Evolutionary conservation across 208 protist genomes (phyloP).

Genomic region (Leptomonas seymouri): DNA sequence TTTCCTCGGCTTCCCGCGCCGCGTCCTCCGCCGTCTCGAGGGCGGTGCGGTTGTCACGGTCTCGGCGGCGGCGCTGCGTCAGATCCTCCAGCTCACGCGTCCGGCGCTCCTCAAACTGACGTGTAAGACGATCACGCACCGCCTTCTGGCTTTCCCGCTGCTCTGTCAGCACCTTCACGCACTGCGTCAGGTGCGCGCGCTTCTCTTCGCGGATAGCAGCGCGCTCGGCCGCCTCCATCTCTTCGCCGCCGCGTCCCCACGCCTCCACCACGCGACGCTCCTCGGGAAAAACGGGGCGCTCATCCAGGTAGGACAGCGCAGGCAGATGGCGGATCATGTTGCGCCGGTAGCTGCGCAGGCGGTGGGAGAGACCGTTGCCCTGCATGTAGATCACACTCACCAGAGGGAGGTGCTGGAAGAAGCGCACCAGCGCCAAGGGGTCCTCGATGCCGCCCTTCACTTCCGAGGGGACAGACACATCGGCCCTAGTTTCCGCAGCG

Average conservation of each 20-base stretch:
- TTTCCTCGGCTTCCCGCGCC: slow-evolving; percentile 16
- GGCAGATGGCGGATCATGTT: slow-evolving; percentile 86
- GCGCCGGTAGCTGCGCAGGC: slow-evolving; percentile 85
- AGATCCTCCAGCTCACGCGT: slow-evolving; percentile 61
- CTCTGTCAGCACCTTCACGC: slow-evolving; percentile 69
- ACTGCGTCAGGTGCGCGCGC: slow-evolving; percentile 76
- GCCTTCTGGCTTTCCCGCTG: slow-evolving; percentile 74
- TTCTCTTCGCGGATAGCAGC: slow-evolving; percentile 84
- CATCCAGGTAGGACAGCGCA: slow-evolving; percentile 86
- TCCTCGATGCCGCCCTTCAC: slow-evolving; percentile 30
- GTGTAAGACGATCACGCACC: slow-evolving; percentile 72
- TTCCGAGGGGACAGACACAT: not conserved
- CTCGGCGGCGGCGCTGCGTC: slow-evolving; percentile 44
- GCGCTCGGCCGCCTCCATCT: slow-evolving; percentile 68
- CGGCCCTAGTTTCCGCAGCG: not conserved
- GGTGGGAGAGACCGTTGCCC: slow-evolving; percentile 71
- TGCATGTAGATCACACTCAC: slow-evolving; percentile 93
- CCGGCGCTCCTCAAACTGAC: slow-evolving; percentile 61
- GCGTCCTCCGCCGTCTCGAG: slow-evolving; percentile 42
- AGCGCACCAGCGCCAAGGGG: slow-evolving; percentile 53
- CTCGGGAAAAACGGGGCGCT: slow-evolving; percentile 87
- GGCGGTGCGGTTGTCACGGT: slow-evolving; percentile 35
- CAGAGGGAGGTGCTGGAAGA: slow-evolving; percentile 77
- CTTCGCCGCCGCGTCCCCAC: slow-evolving; percentile 79
- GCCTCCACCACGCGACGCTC: slow-evolving; percentile 84